phyloP scores from a whole-genome alignment of 768 basidiomycete species.

The Boletus rubescentipes region DNA sequence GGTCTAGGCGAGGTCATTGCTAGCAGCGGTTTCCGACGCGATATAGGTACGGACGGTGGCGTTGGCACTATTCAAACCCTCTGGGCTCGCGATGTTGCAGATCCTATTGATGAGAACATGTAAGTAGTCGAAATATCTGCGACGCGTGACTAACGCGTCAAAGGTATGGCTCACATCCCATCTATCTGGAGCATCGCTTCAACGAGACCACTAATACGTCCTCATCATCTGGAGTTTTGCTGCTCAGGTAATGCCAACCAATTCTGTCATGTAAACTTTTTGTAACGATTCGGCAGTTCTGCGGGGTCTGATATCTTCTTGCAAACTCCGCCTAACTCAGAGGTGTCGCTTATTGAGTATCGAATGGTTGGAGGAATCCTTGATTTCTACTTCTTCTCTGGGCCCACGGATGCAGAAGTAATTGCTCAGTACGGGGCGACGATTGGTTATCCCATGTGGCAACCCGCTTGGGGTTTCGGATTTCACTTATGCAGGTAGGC shows the following conservation, averaged over 20 bases:
- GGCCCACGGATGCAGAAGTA: slow-evolving; percentile 49
- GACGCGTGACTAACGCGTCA: background rate
- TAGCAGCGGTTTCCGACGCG: slow-evolving; percentile 65
- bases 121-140: slow-evolving; percentile 23
- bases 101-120: slow-evolving; percentile 69
- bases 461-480: slow-evolving; percentile 75
- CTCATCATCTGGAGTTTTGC: slow-evolving; percentile 73
- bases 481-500: slow-evolving; percentile 69
- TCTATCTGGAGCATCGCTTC: slow-evolving; percentile 76
- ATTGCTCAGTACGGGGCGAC: slow-evolving; percentile 68
- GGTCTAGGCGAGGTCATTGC: slow-evolving; percentile 75
- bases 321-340: slow-evolving; percentile 52
- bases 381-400: slow-evolving; percentile 78
- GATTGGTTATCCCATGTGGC: slow-evolving; percentile 69
- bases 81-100: slow-evolving; percentile 63
- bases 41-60: slow-evolving; percentile 49
- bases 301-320: slow-evolving; percentile 72
- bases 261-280: background rate
- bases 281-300: slow-evolving; percentile 40
- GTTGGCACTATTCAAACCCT: slow-evolving; percentile 61
- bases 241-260: slow-evolving; percentile 49
- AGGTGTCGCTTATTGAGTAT: slow-evolving; percentile 68
- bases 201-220: slow-evolving; percentile 48
- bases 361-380: slow-evolving; percentile 71
- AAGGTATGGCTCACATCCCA: slow-evolving; percentile 71